These are phyloP conservation scores for Tetracladium setigerum DNA, from an alignment of 495 filamentous ascomycete genomes.

Conservation along the genomic window DNA sequence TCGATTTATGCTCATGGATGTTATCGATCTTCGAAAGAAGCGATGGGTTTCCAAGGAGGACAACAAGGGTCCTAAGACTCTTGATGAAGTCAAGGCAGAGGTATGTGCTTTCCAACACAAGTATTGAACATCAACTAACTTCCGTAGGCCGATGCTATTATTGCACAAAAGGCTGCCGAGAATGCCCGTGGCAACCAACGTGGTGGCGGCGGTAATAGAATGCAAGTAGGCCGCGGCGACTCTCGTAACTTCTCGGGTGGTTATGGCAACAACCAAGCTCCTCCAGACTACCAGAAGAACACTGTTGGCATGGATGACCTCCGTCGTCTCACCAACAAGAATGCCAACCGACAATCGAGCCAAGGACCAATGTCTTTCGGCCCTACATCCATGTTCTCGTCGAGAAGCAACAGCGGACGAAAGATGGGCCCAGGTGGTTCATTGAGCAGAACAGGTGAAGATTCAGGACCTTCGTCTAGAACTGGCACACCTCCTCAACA, in stretches of 20 bases:
- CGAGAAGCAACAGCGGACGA: conserved; percentile 74
- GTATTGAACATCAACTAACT: conserved; percentile 8
- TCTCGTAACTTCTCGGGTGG: conserved; percentile 65
- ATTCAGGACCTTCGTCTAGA: conserved; percentile 75
- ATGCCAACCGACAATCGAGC: conserved; percentile 37
- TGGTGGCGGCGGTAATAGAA: conserved; percentile 53
- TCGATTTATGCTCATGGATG: conserved; percentile 93
- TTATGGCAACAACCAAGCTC: conserved; percentile 55
- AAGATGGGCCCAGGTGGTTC: conserved; percentile 68
- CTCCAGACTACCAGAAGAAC: conserved; percentile 61
- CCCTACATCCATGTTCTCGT: conserved; percentile 71
- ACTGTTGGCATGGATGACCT: conserved; percentile 87
- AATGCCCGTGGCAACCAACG: conserved; percentile 50
- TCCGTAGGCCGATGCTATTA: conserved; percentile 52
- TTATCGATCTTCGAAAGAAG: conserved; percentile 69
- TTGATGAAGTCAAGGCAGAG: conserved; percentile 83
- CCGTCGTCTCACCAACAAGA: conserved; percentile 58
- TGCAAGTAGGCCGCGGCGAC: conserved; percentile 74
- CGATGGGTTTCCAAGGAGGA: conserved; percentile 81
- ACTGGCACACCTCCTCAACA: conserved; percentile 79
- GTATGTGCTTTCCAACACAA: conserved; percentile 34
- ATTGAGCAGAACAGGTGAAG: conserved; percentile 64
- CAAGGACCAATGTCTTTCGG: conserved; percentile 63
- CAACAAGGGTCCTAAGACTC: conserved; percentile 91
- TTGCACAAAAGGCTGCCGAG: conserved; percentile 60